phyloP scores from a whole-genome alignment of 768 basidiomycete species.

The Tubosaeta sp. region DNA sequence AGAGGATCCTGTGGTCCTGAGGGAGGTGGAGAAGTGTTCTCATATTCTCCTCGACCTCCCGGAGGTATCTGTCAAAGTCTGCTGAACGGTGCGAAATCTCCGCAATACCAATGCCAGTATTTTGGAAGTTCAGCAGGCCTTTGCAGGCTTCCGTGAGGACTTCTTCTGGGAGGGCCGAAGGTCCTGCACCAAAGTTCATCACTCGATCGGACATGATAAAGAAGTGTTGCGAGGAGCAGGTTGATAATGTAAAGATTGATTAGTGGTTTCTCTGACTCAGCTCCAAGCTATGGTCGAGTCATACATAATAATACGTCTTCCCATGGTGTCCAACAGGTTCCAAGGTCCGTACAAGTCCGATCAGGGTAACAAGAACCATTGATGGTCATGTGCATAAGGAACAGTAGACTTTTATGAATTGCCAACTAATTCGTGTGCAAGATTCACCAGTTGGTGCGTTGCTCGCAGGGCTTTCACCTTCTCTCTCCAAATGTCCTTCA shows the following conservation, averaged over 20 bases:
- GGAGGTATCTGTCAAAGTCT: slow-evolving; percentile 73
- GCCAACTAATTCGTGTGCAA: neutral
- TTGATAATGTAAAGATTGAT: no score
- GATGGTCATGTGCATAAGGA: neutral
- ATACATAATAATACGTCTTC: neutral
- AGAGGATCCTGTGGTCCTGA: slow-evolving; percentile 77
- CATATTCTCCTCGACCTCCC: slow-evolving; percentile 58
- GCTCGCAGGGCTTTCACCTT: slow-evolving; percentile 22
- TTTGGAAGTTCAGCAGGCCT: slow-evolving; percentile 86
- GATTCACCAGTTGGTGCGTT: slow-evolving; percentile 16
- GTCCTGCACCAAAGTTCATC: slow-evolving; percentile 93
- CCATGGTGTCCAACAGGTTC: neutral
- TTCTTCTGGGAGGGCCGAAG: slow-evolving; percentile 83
- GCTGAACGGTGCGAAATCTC: slow-evolving; percentile 95
- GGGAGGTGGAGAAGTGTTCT: slow-evolving; percentile 80
- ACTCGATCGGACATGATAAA: slow-evolving; percentile 39
- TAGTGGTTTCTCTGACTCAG: neutral
- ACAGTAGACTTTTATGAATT: neutral
- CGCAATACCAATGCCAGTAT: slow-evolving; percentile 91
- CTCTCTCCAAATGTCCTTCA: slow-evolving; percentile 29
- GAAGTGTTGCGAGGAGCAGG: neutral
- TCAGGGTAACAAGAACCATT: neutral
- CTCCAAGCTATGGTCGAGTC: neutral
- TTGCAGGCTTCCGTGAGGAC: slow-evolving; percentile 80
- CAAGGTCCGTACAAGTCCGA: neutral